These are phyloP conservation scores for Linnemannia zychae DNA, from an alignment of 192 early-diverging fungal species.

Conservation along the genomic window DNA sequence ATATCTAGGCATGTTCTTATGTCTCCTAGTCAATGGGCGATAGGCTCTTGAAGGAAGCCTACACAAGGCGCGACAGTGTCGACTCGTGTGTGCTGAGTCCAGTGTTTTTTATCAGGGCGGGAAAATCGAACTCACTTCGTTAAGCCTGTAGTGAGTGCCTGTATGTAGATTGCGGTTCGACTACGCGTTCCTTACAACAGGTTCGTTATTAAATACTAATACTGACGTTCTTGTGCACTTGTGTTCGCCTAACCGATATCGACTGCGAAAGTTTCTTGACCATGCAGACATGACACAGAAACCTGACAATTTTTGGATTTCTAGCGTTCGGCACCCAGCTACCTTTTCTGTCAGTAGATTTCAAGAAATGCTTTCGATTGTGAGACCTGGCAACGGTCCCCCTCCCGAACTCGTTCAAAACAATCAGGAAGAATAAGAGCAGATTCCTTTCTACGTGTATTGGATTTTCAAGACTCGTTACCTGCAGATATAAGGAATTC, in stretches of 20 bases:
- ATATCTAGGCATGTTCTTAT: neutral
- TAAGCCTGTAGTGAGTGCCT: too few species aligned
- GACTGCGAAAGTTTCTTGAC: constrained; percentile 21
- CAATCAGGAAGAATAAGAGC: constrained; percentile 9
- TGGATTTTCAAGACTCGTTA: constrained; percentile 10
- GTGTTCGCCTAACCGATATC: constrained; percentile 18
- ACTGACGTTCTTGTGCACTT: constrained; percentile 11
- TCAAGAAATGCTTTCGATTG: constrained; percentile 14
- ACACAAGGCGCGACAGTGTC: constrained; percentile 17
- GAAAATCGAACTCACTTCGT: too few species aligned
- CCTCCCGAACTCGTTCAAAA: neutral
- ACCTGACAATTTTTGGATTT: constrained; percentile 19
- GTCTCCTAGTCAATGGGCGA: neutral
- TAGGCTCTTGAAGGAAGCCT: constrained; percentile 6
- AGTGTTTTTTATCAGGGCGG: too few species aligned
- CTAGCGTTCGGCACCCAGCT: constrained; percentile 14
- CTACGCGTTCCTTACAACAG: too few species aligned
- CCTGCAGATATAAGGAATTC: neutral
- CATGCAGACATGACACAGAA: constrained; percentile 14
- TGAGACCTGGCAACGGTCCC: constrained; percentile 10
- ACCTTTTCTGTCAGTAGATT: neutral
- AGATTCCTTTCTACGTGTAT: neutral
- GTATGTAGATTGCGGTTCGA: too few species aligned
- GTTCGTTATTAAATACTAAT: too few species aligned
- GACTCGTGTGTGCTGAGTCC: constrained; percentile 27